phyloP scores from a whole-genome alignment of 2,329 filamentous ascomycete genomes.

The Cercospora nicotianae region DNA sequence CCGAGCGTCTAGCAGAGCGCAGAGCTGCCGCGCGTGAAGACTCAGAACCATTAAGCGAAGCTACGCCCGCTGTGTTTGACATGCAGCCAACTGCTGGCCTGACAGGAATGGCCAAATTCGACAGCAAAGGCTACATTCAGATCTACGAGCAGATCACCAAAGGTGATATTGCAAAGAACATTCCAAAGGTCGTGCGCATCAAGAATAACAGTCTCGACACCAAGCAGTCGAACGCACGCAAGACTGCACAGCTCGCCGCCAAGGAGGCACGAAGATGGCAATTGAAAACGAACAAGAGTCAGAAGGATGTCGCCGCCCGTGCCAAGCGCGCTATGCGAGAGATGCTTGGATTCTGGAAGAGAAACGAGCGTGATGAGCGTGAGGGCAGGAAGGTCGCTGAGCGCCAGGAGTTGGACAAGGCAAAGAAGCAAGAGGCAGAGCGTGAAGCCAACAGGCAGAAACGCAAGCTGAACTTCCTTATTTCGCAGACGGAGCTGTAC shows the following conservation, averaged over 20 bases:
- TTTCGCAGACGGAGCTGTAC: constrained; percentile 97
- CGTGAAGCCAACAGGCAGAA: constrained; percentile 96
- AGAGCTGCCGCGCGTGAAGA: constrained; percentile 39
- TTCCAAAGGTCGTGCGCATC: constrained; percentile 87
- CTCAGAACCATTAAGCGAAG: constrained; percentile 60
- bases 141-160: constrained; percentile 98
- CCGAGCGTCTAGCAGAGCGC: constrained; percentile 18
- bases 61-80: constrained; percentile 32
- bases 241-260: constrained; percentile 92
- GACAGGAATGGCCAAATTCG: constrained; percentile 39
- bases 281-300: constrained; percentile 95
- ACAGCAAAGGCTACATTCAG: constrained; percentile 73
- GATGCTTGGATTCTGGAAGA: constrained; percentile 99
- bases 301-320: constrained; percentile 93
- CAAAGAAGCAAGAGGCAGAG: constrained; percentile 93
- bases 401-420: constrained; percentile 92
- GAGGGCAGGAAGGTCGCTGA: constrained; percentile 92
- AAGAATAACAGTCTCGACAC: constrained; percentile 82
- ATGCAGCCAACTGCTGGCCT: constrained; percentile 36
- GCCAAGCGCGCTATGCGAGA: constrained; percentile 98
- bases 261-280: constrained; percentile 99
- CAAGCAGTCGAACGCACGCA: constrained; percentile 93
- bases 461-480: constrained; percentile 98
- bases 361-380: constrained; percentile 95
- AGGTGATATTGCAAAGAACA: constrained; percentile 80